Base-by-base conservation (phyloP, 768 basidiomycete species). In the Rhizopogon vesiculosus region DNA sequence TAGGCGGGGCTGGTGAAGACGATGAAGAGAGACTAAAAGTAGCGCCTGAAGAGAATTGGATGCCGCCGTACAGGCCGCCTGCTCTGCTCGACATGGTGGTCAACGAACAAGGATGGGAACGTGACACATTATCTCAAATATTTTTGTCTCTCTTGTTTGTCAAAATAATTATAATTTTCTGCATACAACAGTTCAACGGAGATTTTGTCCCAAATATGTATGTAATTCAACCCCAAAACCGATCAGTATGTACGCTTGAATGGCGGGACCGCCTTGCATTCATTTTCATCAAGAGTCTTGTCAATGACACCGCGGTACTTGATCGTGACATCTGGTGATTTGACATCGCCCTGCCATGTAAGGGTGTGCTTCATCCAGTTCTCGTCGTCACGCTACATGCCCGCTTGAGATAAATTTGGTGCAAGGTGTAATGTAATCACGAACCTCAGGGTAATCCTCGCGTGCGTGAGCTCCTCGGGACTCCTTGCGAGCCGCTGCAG, bases 401-500 rank as follows among this genome's bases (percentile, higher is more conserved):
- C 5, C 31, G n/a, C 5, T 48, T 44, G 28, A 62, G 50, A 61
- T 39, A 42, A 49, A 22, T 39, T 22, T 9, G 57, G 10, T 38
- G 31, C 16, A 8, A 48, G 16, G 1, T 3, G 18, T 9, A 45
- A 12, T 22, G 42, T 40, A 29, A 55, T 51, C 40, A 73, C 80
- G 50, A 56, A 91, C 91, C 25, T 99, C 95, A n/a, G 93, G 86
- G 79, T 74, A 98, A 71, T 99, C 97, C 74, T 98, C 97, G 64
- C 97, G 93, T 48, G 97, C 97, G 68, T 99, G 97, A 40, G 97
- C 97, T 70, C 97, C 97, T 70, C 97, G 92, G 45, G 93, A 96
- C 70, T 98, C 97, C 76, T 94, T 92, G 64, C 96, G 89, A 53
- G 93, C 93, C 51, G 91, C 90, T 18, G 92, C 93, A 46, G 91